These are phyloP conservation scores for Helenozyma baotianmanensis DNA, from an alignment of 805 yeast species.

Conservation along the genomic window DNA sequence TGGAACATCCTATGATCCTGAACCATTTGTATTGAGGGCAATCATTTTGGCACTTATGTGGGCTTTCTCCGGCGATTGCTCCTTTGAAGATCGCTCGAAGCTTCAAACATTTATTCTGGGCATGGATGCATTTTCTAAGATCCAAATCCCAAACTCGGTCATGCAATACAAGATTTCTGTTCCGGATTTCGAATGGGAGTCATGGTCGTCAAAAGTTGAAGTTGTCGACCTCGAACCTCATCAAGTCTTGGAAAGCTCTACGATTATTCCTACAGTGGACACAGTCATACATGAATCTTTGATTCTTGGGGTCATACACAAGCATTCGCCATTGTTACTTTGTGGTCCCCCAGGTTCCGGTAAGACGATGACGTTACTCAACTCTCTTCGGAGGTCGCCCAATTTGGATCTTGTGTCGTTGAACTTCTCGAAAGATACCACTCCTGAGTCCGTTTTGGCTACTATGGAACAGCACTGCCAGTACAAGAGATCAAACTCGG, in stretches of 20 bases:
- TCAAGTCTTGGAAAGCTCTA: slow-evolving; percentile 54
- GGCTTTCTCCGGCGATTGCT: slow-evolving; percentile 62
- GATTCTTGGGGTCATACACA: slow-evolving; percentile 51
- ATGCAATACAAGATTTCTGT: slow-evolving; percentile 42
- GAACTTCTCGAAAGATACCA: slow-evolving; percentile 80
- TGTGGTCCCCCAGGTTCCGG: slow-evolving; percentile 99
- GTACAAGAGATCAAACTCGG: slow-evolving; percentile 49
- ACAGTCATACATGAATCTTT: slow-evolving; percentile 64
- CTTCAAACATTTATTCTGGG: slow-evolving; percentile 29
- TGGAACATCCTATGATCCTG: slow-evolving; percentile 19
- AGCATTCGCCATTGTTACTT: slow-evolving; percentile 58
- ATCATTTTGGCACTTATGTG: slow-evolving; percentile 45
- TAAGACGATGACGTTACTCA: slow-evolving; percentile 84
- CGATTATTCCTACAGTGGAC: slow-evolving; percentile 75
- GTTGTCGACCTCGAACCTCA: slow-evolving; percentile 49
- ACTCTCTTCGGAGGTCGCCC: slow-evolving; percentile 56
- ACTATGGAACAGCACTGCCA: slow-evolving; percentile 71
- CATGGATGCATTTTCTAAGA: slow-evolving; percentile 12
- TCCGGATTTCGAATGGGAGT: slow-evolving; percentile 45
- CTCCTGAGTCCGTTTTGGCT: slow-evolving; percentile 54
- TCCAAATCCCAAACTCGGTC: slow-evolving; percentile 14
- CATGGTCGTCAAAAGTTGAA: slow-evolving; percentile 39
- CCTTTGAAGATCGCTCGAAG: slow-evolving; percentile 30
- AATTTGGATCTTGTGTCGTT: slow-evolving; percentile 59
- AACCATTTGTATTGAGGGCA: slow-evolving; percentile 27